Evolutionary conservation across 345 rosid species (phyloP), one percentile per base, ranked within the genome.

Genomic region (Aquilaria malaccensis): DNA sequence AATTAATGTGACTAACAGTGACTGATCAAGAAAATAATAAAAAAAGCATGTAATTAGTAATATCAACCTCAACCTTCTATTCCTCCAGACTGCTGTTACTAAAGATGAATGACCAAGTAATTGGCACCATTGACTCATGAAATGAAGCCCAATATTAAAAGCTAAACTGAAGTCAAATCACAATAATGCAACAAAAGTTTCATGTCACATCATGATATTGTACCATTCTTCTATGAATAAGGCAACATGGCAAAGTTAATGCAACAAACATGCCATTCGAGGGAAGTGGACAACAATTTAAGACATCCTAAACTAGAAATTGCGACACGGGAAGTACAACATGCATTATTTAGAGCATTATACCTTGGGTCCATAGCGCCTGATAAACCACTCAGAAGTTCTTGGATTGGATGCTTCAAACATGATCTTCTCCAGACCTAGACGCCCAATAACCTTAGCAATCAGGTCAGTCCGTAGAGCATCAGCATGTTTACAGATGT

Each of bases 351-450:
- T 63, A 61, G 56, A 57, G 22, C 1, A 37, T 2, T 52, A 43
- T 80, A 93, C 97, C 82, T 79, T 84, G 10, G 98, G 90, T 55
- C 97, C 97, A 58, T 93, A 89, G 49, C 64, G 72, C 61, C 79
- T 78, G 77, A 93, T 64, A 62, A 93, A 89, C 96, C 98, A 93
- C 74, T 87, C 98, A 0, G 88, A 81, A 32, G 85, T 83, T 78
- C 72, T 75, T 3, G 69, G 62, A 81, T 81, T 81, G 4, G 92
- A 85, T 56, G 98, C 91, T 74, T 89, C 97, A 49, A 93, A 93
- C 98, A 89, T 93, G 74, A 85, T 84, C 79, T 80, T 89, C 83
- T 89, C 97, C 49, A 89, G 67, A 60, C 98, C 98, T 37, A 87
- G 76, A 46, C 90, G 85, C 33, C 98, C 96, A 57, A 89, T 75